Conservation (phyloP, 257 asterid genomes). For the Rhazya stricta region DNA sequence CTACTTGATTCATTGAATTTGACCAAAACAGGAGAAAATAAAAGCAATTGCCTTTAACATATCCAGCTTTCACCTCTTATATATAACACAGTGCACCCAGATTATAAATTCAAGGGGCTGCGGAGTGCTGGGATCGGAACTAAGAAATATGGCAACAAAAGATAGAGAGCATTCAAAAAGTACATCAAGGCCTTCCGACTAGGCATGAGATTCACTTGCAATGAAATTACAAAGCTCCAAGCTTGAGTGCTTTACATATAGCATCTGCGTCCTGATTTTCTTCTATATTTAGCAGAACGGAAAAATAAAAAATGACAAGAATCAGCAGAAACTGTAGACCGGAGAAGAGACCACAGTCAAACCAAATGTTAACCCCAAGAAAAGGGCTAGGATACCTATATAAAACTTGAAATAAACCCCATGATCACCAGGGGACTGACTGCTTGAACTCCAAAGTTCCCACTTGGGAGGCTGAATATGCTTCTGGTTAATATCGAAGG, state of each 20-base stretch:
- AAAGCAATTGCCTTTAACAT: too few relatives aligned
- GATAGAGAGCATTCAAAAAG: background rate
- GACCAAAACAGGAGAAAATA: background rate
- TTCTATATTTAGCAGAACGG: constrained; percentile 16
- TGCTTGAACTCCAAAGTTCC: constrained; percentile 3
- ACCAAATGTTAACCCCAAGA: constrained; percentile 2
- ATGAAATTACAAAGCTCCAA: constrained; percentile 28
- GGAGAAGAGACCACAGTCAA: constrained; percentile 8
- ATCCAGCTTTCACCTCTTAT: too few relatives aligned
- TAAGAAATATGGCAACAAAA: too few relatives aligned
- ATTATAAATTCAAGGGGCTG: background rate
- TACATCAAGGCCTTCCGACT: constrained; percentile 9
- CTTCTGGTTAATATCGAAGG: constrained; percentile 14
- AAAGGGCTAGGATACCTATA: constrained; percentile 12
- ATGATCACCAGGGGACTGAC: constrained; percentile 1
- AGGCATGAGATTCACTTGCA: constrained; percentile 22
- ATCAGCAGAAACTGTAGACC: constrained; percentile 16
- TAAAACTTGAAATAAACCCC: constrained; percentile 14
- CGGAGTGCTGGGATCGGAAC: background rate
- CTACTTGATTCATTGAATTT: background rate
- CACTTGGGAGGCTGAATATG: constrained; percentile 20
- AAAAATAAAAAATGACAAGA: constrained; percentile 27
- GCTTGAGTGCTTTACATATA: constrained; percentile 28
- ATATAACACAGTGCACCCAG: background rate
- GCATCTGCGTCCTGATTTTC: constrained; percentile 27